Base-by-base conservation (phyloP, 257 asterid genomes). In the Handroanthus guayacan region DNA sequence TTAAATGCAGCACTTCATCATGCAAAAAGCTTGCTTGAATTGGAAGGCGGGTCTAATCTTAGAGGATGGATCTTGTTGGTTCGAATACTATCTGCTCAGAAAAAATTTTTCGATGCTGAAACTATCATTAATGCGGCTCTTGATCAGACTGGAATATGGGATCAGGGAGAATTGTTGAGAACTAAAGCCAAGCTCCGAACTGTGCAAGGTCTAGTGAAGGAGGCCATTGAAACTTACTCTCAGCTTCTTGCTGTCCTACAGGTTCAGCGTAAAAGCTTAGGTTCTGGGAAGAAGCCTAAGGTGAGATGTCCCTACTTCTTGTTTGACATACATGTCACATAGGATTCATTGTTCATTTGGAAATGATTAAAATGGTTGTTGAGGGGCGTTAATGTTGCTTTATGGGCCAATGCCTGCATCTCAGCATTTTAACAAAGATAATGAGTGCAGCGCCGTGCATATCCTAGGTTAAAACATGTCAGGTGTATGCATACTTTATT, bases 71-170 rank as follows among this genome's bases (percentile, higher is more conserved):
- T 89, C 65, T 84, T 95, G 78, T 71, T 89, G 86, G 90, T 92
- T 89, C 93, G 86, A 50, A 84, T 91, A 77, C 85, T 93, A 79
- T 92, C 99, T 36, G 97, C 97, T 74, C 90, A 87, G 74, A 92
- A 88, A 78, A 79, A 82, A 45, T 95, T 72, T 82, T 58, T n/a
- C 9, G 87, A 88, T 65, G 97, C 97, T 58, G 93, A 89, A 83
- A 86, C 63, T 9, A 64, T 91, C 67, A 70, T 91, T 41, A 83
- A 87, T 77, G 92, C 84, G 14, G 96, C 96, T 70, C 64, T 95
- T 51, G 96, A 89, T 62, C 97, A 92, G 87, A 88, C 89, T 61
- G 94, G 94, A 51, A 80, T 85, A 72, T 95, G 99, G 98, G 96
- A 90, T 71, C 98, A 85, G 68, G 95, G 91, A 79, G 89, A 85